Evolutionary conservation across 768 basidiomycete genomes (phyloP).

Genomic region (Mycena chlorophos): DNA sequence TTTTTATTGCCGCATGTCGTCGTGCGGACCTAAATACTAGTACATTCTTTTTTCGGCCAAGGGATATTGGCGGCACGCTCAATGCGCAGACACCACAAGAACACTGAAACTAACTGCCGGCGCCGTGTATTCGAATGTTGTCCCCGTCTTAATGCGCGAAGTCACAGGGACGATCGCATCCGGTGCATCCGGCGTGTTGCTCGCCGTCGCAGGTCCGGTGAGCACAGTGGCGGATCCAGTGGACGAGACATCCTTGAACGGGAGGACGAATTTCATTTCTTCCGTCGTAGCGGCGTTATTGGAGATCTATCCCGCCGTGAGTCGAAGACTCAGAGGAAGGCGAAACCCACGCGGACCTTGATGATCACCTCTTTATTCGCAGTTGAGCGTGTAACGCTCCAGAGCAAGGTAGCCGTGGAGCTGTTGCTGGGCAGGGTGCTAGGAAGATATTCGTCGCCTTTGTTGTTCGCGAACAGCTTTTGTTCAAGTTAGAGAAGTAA

Average conservation of each 20-base stretch:
- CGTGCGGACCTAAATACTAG: no score
- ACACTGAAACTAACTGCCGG: conserved; percentile 47
- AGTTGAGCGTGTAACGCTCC: conserved; percentile 55
- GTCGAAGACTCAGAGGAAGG: background rate
- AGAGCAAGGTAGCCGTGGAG: conserved; percentile 50
- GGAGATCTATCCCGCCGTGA: conserved; percentile 41
- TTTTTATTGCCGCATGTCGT: no score
- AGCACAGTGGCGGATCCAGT: conserved; percentile 46
- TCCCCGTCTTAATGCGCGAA: conserved; percentile 46
- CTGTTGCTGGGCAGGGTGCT: conserved; percentile 61
- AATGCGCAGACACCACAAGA: conserved; percentile 35
- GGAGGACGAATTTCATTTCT: conserved; percentile 52
- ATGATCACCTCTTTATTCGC: conserved; percentile 48
- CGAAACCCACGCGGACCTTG: conserved; percentile 43
- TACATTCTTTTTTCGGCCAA: no score
- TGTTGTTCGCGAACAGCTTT: conserved; percentile 64
- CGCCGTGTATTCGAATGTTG: conserved; percentile 55
- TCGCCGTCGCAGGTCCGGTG: conserved; percentile 48
- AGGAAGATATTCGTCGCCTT: conserved; percentile 63
- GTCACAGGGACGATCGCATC: conserved; percentile 48
- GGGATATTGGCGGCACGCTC: no score
- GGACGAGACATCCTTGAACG: conserved; percentile 48
- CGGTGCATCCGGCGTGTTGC: conserved; percentile 57
- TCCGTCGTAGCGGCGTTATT: conserved; percentile 48
- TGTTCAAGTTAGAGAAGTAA: conserved; percentile 27